phyloP scores from a whole-genome alignment of 495 filamentous ascomycete genomes.

The Trichoderma erinaceum region DNA sequence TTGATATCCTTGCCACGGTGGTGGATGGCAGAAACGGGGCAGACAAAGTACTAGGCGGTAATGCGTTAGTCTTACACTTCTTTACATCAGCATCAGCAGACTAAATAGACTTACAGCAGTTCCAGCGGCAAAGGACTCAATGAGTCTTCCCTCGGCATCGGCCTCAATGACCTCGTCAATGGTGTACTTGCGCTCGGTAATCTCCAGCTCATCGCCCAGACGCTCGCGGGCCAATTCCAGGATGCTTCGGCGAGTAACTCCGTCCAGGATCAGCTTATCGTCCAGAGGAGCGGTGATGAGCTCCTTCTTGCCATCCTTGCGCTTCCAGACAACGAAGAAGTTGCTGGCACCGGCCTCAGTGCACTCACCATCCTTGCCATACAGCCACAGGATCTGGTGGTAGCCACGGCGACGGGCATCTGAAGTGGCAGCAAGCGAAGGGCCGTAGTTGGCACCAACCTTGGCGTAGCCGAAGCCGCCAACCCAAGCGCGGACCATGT shows the following conservation, averaged over 20 bases:
- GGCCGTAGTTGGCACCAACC: constrained; percentile 89
- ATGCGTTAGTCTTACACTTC: neutral
- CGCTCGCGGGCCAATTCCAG: constrained; percentile 64
- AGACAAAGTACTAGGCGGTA: constrained; percentile 65
- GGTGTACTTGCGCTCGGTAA: constrained; percentile 72
- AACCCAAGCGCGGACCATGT: constrained; percentile 84
- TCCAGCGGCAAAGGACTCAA: constrained; percentile 82
- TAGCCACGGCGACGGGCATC: constrained; percentile 67
- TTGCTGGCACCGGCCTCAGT: constrained; percentile 91
- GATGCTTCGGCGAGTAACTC: constrained; percentile 73
- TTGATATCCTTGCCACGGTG: constrained; percentile 63
- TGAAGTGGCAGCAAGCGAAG: constrained; percentile 65
- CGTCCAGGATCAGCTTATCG: constrained; percentile 76
- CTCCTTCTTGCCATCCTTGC: constrained; percentile 58
- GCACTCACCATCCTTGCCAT: constrained; percentile 64
- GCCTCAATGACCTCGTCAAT: constrained; percentile 75
- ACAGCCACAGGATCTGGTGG: constrained; percentile 89
- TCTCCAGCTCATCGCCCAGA: constrained; percentile 55
- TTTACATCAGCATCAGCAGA: neutral
- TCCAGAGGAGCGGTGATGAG: constrained; percentile 78
- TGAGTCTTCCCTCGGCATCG: constrained; percentile 62
- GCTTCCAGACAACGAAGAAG: constrained; percentile 82
- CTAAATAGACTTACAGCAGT: constrained; percentile 61
- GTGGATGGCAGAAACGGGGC: constrained; percentile 65
- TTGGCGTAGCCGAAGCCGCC: constrained; percentile 88